Evolutionary conservation across 495 filamentous ascomycete genomes (phyloP).

Genomic region (Talaromyces nanjingensis): DNA sequence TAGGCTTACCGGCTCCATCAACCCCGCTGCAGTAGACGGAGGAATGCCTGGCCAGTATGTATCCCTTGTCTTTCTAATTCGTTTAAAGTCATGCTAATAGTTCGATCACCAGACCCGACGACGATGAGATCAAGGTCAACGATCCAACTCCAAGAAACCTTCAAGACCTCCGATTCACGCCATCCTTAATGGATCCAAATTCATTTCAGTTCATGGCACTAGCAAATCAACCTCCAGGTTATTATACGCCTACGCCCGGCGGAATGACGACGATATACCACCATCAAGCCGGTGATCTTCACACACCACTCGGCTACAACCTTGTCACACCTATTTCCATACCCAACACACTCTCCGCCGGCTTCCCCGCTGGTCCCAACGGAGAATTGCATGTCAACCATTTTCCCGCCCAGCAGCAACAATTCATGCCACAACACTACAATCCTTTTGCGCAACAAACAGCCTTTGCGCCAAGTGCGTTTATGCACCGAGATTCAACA

Average conservation of each 20-base stretch:
- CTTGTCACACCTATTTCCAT: constrained; percentile 82
- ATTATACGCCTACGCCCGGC: constrained; percentile 84
- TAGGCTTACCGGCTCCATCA: constrained; percentile 13
- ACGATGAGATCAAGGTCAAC: constrained; percentile 62
- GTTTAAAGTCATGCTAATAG: too few species aligned
- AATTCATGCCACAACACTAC: constrained; percentile 60
- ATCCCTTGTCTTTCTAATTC: background rate
- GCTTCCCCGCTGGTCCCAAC: constrained; percentile 43
- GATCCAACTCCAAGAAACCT: constrained; percentile 72
- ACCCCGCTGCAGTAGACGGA: constrained; percentile 9
- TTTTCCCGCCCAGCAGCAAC: constrained; percentile 49
- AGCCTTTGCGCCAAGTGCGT: constrained; percentile 72
- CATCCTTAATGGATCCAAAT: constrained; percentile 78
- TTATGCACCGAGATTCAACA: constrained; percentile 65
- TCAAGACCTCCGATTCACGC: constrained; percentile 80
- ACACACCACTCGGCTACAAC: constrained; percentile 73
- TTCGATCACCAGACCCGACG: constrained; percentile 15
- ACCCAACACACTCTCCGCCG: constrained; percentile 52
- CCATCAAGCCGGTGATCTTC: constrained; percentile 79
- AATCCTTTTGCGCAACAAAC: constrained; percentile 63
- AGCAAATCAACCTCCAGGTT: constrained; percentile 70
- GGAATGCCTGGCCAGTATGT: constrained; percentile 23
- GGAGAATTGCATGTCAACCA: constrained; percentile 41
- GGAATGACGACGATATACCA: constrained; percentile 79
- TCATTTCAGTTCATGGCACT: constrained; percentile 72